Evolutionary conservation across 73 alveolate genomes (phyloP), one percentile per base, ranked within the genome.

Genomic region (Uronychia setigera): DNA sequence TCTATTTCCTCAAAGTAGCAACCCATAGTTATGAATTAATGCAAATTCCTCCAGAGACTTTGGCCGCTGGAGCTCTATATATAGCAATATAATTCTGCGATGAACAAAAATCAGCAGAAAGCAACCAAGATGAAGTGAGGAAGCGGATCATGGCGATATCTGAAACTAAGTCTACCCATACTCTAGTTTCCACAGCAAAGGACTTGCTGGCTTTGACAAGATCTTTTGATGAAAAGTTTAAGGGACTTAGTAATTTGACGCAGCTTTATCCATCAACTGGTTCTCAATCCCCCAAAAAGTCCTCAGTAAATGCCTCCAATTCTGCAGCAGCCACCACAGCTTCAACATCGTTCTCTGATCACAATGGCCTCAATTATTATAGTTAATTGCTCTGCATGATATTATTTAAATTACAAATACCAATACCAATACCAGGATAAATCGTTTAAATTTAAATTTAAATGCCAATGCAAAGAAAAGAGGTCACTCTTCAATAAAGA

Each of bases 1-100:
- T 95, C 57, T 95, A 95, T 90, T 82, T 95, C 11, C 91, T 95
- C 28, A 95, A 95, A 79, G 93, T 95, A 96, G 92, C 93, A 59
- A 80, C 93, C 35, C 96, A 93, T 86, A 97, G 92, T 60, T 94
- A 92, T 87, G 94, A 93, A 0, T 85, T 93, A 32, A 88, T 90
- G 86, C 92, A 93, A 30, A 87, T 86, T 79, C 76, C 78, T 57
- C 95, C 93, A 57, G 88, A 96, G 29, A 79, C 92, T 35, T 89
- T 88, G 59, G 97, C 98, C n/a, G 98, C 96, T 1, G 91, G 96
- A 25, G 80, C 96, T 35, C 88, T 95, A 29, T 95, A 88, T 81
- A 96, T 95, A 25, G 97, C 96, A 77, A 88, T 95, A 58, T 92
- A 95, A 86, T 93, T 95, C 29, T 92, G 97, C 84, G 96, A 93